Conservation (phyloP, 1,284 basidiomycete genomes). For the Stygiomarasmius scandens region DNA sequence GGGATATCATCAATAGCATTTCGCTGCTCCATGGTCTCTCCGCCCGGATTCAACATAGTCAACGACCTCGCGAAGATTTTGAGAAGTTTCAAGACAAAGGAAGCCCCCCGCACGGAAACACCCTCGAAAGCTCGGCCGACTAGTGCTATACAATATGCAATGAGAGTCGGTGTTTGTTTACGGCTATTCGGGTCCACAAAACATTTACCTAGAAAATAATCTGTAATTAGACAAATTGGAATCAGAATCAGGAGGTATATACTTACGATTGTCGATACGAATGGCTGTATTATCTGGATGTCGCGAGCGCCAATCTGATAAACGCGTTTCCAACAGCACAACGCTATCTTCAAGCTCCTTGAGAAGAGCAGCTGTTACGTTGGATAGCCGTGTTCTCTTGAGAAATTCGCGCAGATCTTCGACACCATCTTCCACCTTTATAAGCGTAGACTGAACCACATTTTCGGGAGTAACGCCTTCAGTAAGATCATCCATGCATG, state of each 20-base stretch:
- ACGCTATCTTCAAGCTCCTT: too few species aligned
- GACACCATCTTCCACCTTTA: not conserved
- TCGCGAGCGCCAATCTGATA: not conserved
- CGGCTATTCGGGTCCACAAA: not conserved
- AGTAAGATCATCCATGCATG: not conserved
- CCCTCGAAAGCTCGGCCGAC: not conserved
- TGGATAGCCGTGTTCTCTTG: not conserved
- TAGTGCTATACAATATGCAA: not conserved
- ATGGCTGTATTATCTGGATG: not conserved
- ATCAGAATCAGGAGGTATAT: not conserved
- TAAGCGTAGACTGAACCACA: not conserved
- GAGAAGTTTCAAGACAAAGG: not conserved
- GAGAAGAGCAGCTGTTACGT: not conserved
- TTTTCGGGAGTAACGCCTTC: not conserved
- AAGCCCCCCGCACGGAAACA: not conserved
- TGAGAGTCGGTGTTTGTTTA: not conserved
- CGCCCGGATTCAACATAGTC: not conserved
- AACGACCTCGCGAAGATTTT: constrained; percentile 1
- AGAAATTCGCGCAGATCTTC: not conserved
- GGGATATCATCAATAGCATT: constrained; percentile 1
- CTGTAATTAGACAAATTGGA: not conserved
- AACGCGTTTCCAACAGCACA: too few species aligned
- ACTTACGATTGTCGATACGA: not conserved
- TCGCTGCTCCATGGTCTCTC: not conserved
- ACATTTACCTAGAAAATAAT: not conserved